Evolutionary conservation across 306 rosid species (phyloP), one percentile per base, ranked within the genome.

Genomic region (Lathyrus tuberosus): DNA sequence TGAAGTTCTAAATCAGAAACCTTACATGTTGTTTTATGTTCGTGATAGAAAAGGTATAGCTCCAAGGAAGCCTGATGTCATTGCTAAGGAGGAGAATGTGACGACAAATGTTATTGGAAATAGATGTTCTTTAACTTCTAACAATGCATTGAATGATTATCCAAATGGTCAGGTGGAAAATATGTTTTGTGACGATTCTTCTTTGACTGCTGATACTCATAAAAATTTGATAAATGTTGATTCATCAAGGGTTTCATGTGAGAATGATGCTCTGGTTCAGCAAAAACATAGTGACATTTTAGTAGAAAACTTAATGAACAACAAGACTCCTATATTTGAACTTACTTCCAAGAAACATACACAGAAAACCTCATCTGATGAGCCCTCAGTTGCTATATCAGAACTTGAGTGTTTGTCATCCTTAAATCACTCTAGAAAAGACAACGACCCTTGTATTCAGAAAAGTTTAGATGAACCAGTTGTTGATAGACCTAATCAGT

Each of bases 1-100:
- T 57, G 85, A 70, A 68, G 99, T 94, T 74, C 80, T 88, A 35
- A 85, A 86, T 61, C 99, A 94, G 82, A 60, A 63, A n/a, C n/a
- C n/a, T n/a, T n/a, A n/a, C n/a, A n/a, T n/a, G n/a, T n/a, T n/a
- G n/a, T n/a, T n/a, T n/a, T n/a, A n/a, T n/a, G n/a, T n/a, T n/a
- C n/a, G n/a, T n/a, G n/a, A n/a, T n/a, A n/a, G n/a, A n/a, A n/a
- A n/a, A n/a, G n/a, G n/a, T n/a, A n/a, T n/a, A n/a, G n/a, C n/a
- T n/a, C n/a, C n/a, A n/a, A n/a, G n/a, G n/a, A n/a, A n/a, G n/a
- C n/a, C n/a, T n/a, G n/a, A n/a, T n/a, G n/a, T n/a, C n/a, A n/a
- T n/a, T n/a, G n/a, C n/a, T n/a, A n/a, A n/a, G n/a, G n/a, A n/a
- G n/a, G n/a, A n/a, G n/a, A n/a, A n/a, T n/a, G n/a, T n/a, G n/a